These are phyloP conservation scores for Kalanchoe fedtschenkoi DNA, from an alignment of 164 flowering plant species.

Conservation along the genomic window DNA sequence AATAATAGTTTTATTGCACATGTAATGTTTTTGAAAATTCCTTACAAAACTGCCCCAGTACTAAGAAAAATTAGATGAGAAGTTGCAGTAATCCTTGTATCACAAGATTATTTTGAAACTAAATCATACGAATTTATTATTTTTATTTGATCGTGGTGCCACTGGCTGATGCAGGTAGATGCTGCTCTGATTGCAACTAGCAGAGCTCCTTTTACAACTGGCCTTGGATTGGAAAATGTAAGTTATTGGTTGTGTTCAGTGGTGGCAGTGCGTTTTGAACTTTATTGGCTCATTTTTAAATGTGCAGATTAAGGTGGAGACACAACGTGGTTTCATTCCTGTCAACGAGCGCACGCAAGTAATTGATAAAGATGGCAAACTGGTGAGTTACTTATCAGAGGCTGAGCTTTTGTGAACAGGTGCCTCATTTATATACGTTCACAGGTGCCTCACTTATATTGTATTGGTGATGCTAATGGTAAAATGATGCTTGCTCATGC, in stretches of 20 bases:
- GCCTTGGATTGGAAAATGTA: slow-evolving; percentile 97
- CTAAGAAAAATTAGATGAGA: no score
- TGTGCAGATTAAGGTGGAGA: slow-evolving; percentile 76
- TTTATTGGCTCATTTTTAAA: not conserved
- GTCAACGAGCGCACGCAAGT: slow-evolving; percentile 97
- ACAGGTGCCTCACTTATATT: slow-evolving; percentile 90
- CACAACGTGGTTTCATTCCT: slow-evolving; percentile 95
- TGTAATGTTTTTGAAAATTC: no score
- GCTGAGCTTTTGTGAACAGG: not conserved
- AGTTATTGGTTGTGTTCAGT: slow-evolving; percentile 8
- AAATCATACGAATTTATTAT: not conserved
- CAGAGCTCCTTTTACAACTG: slow-evolving; percentile 92
- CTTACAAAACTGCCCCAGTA: no score
- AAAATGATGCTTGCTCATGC: slow-evolving; percentile 99
- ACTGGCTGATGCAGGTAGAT: slow-evolving; percentile 59
- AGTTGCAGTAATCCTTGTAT: no score
- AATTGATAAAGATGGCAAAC: slow-evolving; percentile 65
- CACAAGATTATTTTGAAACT: no score
- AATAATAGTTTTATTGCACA: no score
- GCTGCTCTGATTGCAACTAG: slow-evolving; percentile 99
- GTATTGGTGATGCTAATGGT: slow-evolving; percentile 99
- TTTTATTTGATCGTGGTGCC: not conserved
- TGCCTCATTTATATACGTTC: no score
- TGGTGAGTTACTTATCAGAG: slow-evolving; percentile 32
- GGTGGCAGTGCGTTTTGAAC: not conserved